Conservation (phyloP, 2,329 filamentous ascomycete species). For the Beauveria rudraprayagi region DNA sequence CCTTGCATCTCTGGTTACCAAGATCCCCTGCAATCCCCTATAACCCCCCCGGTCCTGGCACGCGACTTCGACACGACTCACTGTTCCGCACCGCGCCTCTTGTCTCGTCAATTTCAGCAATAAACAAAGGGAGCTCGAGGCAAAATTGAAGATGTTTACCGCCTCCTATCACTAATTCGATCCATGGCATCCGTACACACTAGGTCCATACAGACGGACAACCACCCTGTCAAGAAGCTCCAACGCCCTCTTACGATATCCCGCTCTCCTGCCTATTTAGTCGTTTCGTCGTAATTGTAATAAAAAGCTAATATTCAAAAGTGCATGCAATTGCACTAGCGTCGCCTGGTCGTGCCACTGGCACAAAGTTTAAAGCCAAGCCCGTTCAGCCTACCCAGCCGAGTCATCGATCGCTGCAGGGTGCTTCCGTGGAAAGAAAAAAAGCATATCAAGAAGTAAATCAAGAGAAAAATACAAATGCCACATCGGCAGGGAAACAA, state of each 20-base stretch:
- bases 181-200: not conserved
- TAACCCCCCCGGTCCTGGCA: not conserved
- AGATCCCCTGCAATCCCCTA: not conserved
- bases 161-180: not conserved
- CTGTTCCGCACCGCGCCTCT: not conserved
- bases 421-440: not conserved
- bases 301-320: not conserved
- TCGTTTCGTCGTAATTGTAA: too few relatives aligned
- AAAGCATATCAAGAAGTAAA: too few relatives aligned
- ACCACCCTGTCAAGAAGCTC: too few relatives aligned
- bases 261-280: too few relatives aligned
- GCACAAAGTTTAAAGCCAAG: not conserved
- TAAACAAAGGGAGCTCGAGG: slow-evolving; percentile 4
- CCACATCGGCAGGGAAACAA: not conserved
- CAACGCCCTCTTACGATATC: too few relatives aligned
- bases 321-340: not conserved
- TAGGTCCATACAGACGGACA: too few relatives aligned
- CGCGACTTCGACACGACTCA: slow-evolving; percentile 11
- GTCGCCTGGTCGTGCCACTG: not conserved
- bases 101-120: not conserved
- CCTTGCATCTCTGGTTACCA: not conserved
- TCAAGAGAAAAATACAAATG: not conserved
- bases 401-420: not conserved
- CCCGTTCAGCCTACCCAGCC: not conserved
- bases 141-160: not conserved